These are phyloP conservation scores for Solanum appendiculatum DNA, from an alignment of 257 asterid species.

Conservation along the genomic window DNA sequence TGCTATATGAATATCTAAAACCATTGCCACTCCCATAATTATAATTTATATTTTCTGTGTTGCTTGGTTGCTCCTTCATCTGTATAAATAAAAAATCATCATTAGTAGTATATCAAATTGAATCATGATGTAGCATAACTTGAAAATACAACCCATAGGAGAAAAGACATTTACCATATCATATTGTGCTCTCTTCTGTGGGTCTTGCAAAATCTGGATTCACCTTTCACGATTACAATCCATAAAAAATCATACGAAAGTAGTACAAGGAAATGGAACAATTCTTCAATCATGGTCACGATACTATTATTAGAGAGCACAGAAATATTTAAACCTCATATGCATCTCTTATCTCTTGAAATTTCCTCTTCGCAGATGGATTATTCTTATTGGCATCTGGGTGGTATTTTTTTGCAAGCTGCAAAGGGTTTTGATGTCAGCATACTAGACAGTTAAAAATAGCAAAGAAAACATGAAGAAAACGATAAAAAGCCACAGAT, in stretches of 20 bases:
- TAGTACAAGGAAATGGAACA: conserved; percentile 5
- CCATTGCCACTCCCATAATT: conserved; percentile 12
- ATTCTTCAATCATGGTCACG: conserved; percentile 4
- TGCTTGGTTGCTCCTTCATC: conserved; percentile 35
- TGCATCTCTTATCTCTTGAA: conserved; percentile 96
- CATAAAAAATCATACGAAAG: conserved; percentile 5
- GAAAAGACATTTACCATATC: conserved; percentile 49
- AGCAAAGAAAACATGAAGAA: not conserved
- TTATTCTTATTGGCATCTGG: conserved; percentile 90
- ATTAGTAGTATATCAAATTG: not conserved
- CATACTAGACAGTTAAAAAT: not conserved
- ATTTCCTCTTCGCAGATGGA: conserved; percentile 77
- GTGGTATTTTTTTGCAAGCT: conserved; percentile 94
- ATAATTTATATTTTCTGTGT: conserved; percentile 12
- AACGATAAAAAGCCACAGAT: not conserved
- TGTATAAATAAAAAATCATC: conserved; percentile 15
- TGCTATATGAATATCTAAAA: conserved; percentile 31
- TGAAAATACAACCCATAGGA: not conserved
- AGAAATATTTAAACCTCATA: conserved; percentile 60
- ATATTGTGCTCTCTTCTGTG: conserved; percentile 66
- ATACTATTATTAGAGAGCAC: conserved; percentile 2
- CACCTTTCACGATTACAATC: conserved; percentile 34
- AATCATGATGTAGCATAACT: not conserved
- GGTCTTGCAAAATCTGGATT: conserved; percentile 73
- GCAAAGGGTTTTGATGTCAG: conserved; percentile 6